phyloP scores from a whole-genome alignment of 2,329 filamentous ascomycete species.

The Talaromyces sp. region DNA sequence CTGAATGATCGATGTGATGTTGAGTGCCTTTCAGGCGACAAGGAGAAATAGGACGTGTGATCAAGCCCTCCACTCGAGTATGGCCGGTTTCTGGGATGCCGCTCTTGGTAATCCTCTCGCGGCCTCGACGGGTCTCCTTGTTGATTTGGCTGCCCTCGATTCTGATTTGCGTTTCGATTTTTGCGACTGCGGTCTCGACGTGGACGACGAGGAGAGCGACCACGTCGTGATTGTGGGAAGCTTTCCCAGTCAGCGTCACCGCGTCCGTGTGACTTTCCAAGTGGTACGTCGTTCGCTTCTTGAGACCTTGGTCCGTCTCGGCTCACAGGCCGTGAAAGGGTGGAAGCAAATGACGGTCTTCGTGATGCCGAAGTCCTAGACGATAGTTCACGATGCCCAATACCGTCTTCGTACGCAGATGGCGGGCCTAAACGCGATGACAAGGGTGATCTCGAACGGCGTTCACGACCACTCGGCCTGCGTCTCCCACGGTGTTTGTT shows the following conservation, averaged over 20 bases:
- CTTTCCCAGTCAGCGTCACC: constrained; percentile 32
- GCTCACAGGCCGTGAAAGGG: constrained; percentile 19
- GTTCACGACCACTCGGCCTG: constrained; percentile 36
- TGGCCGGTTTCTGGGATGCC: constrained; percentile 24
- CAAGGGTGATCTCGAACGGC: constrained; percentile 40
- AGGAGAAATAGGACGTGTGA: neutral
- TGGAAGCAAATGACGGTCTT: constrained; percentile 23
- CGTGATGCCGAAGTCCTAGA: constrained; percentile 20
- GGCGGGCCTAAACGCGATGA: constrained; percentile 30
- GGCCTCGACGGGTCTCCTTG: constrained; percentile 33
- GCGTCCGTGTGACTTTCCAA: constrained; percentile 28
- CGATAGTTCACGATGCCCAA: constrained; percentile 30
- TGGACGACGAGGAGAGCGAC: constrained; percentile 36
- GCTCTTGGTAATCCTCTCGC: constrained; percentile 30
- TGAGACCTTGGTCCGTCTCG: constrained; percentile 23
- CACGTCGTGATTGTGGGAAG: constrained; percentile 39
- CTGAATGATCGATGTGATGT: constrained; percentile 26
- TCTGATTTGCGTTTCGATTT: constrained; percentile 30
- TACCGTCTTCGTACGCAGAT: constrained; percentile 25
- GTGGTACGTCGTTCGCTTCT: constrained; percentile 19
- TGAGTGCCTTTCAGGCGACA: constrained; percentile 23
- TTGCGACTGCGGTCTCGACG: constrained; percentile 26
- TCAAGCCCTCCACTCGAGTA: constrained; percentile 31
- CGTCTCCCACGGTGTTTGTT: constrained; percentile 24
- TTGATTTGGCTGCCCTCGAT: constrained; percentile 36